Percentiles rank a stretch among this genome's conserved stretches.
These are phyloP conservation scores for Micromonas pusilla DNA, from an alignment of 139 green algal species.

Conservation along the genomic window DNA sequence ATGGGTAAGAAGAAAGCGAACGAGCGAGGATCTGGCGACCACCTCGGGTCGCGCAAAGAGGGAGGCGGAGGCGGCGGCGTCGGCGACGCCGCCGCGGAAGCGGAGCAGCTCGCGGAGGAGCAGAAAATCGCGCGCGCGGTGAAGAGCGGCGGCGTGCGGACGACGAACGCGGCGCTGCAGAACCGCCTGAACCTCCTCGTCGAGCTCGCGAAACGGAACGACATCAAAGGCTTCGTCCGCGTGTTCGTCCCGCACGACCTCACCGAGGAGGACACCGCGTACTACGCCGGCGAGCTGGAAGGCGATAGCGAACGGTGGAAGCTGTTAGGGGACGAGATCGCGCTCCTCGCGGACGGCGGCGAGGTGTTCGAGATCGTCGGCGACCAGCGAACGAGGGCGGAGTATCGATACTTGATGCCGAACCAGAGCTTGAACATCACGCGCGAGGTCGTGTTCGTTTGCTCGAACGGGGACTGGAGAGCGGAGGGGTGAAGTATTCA, in stretches of 20 bases:
- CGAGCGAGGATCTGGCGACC: neutral
- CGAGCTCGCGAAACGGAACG: neutral
- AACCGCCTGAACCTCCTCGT: neutral
- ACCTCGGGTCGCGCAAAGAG: neutral
- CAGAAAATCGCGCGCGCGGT: neutral
- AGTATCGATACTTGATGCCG: neutral
- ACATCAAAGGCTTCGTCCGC: neutral
- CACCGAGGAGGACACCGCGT: neutral
- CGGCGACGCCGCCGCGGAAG: neutral
- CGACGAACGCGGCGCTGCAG: neutral
- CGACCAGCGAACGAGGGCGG: neutral
- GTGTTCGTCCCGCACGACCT: slow-evolving; percentile 12
- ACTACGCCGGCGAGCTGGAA: neutral
- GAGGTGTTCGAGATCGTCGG: neutral
- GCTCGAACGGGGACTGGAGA: neutral
- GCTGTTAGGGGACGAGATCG: neutral
- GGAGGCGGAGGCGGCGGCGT: neutral
- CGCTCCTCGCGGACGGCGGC: neutral
- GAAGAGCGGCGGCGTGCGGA: neutral
- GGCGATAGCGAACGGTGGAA: neutral
- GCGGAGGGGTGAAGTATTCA: neutral
- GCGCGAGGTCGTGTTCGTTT: neutral
- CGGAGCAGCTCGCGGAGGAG: neutral
- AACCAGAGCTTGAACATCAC: neutral
- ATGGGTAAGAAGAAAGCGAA: slow-evolving; percentile 5